Evolutionary conservation across 345 rosid genomes (phyloP), one percentile per base, ranked within the genome.

Genomic region (Atalantia buxifolia): DNA sequence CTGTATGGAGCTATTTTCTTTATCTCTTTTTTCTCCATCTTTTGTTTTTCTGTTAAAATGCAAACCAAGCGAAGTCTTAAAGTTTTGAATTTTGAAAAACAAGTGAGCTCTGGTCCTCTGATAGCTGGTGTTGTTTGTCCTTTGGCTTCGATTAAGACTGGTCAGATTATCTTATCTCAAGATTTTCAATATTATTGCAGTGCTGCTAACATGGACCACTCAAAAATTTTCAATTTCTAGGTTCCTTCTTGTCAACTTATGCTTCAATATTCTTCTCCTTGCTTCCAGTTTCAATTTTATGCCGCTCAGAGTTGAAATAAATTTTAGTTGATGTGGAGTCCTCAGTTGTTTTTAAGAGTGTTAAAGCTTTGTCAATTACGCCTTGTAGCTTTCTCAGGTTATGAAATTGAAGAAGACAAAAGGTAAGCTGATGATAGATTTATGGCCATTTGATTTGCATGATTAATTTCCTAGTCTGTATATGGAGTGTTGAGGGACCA

Each of bases 121-220:
- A 45, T 59, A 50, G 72, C 75, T 80, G 31, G 62, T 70, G 80
- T 62, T 78, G 64, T 78, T 76, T 80, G 78, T 83, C 73, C 21
- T 22, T 53, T 66, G 62, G 69, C 64, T 35, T 77, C 62, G 74
- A 78, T 45, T 28, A 78, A 2, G 83, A 75, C 76, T 30, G 48
- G 31, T 67, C 71, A 27, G 59, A 69, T 75, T 38, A 40, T 24
- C 77, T 78, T 80, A 76, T 78, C 79, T 73, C 33, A 45, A 27
- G 38, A 55, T 76, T 48, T 75, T 78, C 78, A 21, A n/a, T 25
- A 13, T n/a, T 25, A 66, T 71, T 25, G 6, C 18, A 25, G 74
- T 71, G 62, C 66, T 7, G 69, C 70, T 70, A 50, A 62, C 76
- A 65, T 59, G 84, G 84, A 35, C 83, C 86, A 83, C 81, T 65